Evolutionary conservation across 257 asterid species (phyloP).

Genomic region (Lycium barbarum): DNA sequence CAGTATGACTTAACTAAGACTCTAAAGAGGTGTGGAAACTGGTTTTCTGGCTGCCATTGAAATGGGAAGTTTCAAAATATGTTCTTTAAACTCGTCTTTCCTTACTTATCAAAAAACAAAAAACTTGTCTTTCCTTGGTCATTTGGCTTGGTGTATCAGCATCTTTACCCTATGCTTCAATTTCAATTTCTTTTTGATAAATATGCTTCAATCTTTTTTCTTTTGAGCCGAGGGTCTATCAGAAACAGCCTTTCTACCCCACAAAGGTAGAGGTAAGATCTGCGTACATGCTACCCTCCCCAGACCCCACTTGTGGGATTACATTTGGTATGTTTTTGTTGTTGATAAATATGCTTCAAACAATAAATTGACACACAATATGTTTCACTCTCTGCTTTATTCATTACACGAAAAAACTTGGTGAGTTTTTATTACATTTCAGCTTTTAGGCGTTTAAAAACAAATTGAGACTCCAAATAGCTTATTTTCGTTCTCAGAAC

Average conservation of each 20-base stretch:
- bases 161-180: neutral
- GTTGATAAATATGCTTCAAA: neutral
- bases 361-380: neutral
- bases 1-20: constrained; percentile 1
- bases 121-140: neutral
- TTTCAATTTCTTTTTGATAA: neutral
- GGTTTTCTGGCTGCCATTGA: neutral
- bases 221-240: no score
- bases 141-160: neutral
- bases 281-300: no score
- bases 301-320: no score
- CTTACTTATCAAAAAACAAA: no score
- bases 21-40: neutral
- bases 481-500: constrained; percentile 11
- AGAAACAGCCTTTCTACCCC: no score
- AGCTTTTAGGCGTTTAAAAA: neutral
- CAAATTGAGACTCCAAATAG: neutral
- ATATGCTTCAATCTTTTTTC: neutral
- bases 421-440: neutral
- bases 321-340: no score
- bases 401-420: neutral
- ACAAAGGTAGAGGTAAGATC: no score
- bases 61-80: constrained; percentile 8
- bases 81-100: neutral
- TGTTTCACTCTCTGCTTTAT: neutral